Evolutionary conservation across 2,329 filamentous ascomycete genomes (phyloP).

Genomic region (Phialophora tarda): DNA sequence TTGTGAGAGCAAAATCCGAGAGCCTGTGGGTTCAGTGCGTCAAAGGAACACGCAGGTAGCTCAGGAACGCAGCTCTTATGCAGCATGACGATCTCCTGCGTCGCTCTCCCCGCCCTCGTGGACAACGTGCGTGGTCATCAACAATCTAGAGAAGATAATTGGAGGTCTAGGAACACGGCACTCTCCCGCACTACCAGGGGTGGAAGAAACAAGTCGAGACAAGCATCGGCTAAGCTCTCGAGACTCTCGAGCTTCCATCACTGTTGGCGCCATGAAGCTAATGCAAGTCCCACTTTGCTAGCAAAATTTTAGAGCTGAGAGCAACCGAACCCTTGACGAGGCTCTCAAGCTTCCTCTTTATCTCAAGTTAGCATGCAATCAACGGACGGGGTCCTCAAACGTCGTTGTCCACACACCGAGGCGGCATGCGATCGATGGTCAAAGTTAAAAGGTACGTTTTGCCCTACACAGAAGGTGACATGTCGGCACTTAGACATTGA

Average conservation of each 20-base stretch:
- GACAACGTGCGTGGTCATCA: slow-evolving; percentile 12
- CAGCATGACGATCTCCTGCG: slow-evolving; percentile 14
- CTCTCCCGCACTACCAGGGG: not conserved
- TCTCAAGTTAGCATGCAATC: not conserved
- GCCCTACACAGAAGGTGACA: slow-evolving; percentile 19
- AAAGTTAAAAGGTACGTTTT: not conserved
- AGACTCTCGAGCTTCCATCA: not conserved
- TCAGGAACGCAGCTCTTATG: slow-evolving; percentile 8
- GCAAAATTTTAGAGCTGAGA: not conserved
- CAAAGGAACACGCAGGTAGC: slow-evolving; percentile 15
- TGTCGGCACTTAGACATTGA: not conserved
- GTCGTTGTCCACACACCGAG: not conserved
- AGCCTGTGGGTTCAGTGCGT: slow-evolving; percentile 1
- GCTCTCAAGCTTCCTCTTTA: not conserved
- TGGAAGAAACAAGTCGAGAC: not conserved
- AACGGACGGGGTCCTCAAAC: not conserved
- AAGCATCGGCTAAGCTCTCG: slow-evolving; percentile 18
- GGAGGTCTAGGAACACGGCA: not conserved
- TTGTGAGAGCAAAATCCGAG: slow-evolving; percentile 8
- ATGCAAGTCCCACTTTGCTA: not conserved
- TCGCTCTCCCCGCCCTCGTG: not conserved
- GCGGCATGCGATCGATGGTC: not conserved
- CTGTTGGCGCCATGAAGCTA: slow-evolving; percentile 1
- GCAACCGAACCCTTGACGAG: not conserved
- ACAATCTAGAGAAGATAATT: slow-evolving; percentile 12